Conservation (phyloP, 306 rosid genomes). For the Ochetophila trinervis region DNA sequence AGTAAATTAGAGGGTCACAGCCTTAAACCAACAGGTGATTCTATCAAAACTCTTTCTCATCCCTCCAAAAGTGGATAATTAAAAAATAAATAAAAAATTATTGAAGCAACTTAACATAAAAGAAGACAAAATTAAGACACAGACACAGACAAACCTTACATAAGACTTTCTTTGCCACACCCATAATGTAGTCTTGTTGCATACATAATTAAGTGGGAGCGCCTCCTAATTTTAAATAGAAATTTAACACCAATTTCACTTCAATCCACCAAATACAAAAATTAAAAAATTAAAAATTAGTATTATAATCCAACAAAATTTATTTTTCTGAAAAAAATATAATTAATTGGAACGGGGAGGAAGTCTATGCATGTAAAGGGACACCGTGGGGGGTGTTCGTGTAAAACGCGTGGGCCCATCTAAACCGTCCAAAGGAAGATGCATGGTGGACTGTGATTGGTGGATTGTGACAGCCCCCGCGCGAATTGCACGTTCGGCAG, state of each 20-base stretch:
- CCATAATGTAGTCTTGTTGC: constrained; percentile 19
- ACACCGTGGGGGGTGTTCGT: constrained; percentile 21
- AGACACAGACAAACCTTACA: constrained; percentile 23
- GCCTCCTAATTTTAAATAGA: background rate
- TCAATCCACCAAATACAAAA: constrained; percentile 15
- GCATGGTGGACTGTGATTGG: constrained; percentile 25
- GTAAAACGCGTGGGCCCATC: constrained; percentile 31
- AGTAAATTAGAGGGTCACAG: background rate
- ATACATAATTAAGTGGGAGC: constrained; percentile 18
- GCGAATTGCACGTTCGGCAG: constrained; percentile 15
- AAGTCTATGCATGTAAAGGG: background rate
- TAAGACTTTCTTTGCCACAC: constrained; percentile 25
- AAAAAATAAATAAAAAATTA: no score
- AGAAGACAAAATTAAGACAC: constrained; percentile 7
- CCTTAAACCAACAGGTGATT: background rate
- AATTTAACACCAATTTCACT: background rate
- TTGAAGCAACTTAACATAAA: constrained; percentile 6
- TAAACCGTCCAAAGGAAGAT: constrained; percentile 10
- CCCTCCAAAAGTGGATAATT: constrained; percentile 17
- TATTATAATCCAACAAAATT: no score
- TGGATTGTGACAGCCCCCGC: constrained; percentile 1
- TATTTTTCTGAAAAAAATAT: no score
- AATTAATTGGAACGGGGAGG: background rate
- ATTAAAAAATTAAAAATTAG: background rate
- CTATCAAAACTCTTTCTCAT: background rate